A percentile compares a stretch with the other conserved stretches of the same genome.
Evolutionary conservation across 352 stramenopile species (phyloP).

Genomic region (Phytophthora ramorum): DNA sequence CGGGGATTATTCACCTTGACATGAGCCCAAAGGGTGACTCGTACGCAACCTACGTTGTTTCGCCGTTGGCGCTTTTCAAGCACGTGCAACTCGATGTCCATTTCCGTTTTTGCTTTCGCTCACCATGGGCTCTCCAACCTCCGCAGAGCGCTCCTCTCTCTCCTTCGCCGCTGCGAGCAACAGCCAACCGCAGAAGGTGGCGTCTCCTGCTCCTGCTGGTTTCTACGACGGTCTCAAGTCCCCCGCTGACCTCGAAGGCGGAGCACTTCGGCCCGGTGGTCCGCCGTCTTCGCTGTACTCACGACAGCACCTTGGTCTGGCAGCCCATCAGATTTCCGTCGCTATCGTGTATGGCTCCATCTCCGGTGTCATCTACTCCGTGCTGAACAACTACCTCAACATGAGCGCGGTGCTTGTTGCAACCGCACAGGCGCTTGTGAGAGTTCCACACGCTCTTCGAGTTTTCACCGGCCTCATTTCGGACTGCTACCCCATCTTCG

Average conservation of each 20-base stretch:
- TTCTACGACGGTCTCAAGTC: conserved; percentile 32
- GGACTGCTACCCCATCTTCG: conserved; percentile 50
- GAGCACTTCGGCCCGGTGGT: conserved; percentile 42
- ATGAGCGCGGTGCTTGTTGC: conserved; percentile 45
- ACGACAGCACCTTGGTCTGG: conserved; percentile 40
- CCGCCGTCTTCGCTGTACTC: conserved; percentile 46
- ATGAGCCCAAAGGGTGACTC: background rate
- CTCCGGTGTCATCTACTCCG: conserved; percentile 46
- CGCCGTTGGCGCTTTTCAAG: background rate
- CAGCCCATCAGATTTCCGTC: conserved; percentile 43
- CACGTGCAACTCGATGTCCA: conserved; percentile 1
- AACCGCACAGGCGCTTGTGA: conserved; percentile 43
- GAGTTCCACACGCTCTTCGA: conserved; percentile 47
- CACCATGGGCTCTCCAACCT: conserved; percentile 17
- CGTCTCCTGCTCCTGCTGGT: conserved; percentile 10
- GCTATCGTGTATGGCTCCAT: conserved; percentile 49
- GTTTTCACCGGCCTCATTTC: conserved; percentile 54
- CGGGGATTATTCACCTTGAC: conserved; percentile 12
- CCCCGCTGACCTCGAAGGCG: conserved; percentile 28
- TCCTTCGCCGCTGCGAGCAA: conserved; percentile 9
- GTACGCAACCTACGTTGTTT: background rate
- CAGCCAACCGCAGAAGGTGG: conserved; percentile 10
- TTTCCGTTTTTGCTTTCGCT: conserved; percentile 13
- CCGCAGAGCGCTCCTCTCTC: conserved; percentile 11
- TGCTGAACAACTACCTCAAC: conserved; percentile 67